phyloP scores from a whole-genome alignment of 2,329 filamentous ascomycete genomes.

The Dryadomyces quercivorus region DNA sequence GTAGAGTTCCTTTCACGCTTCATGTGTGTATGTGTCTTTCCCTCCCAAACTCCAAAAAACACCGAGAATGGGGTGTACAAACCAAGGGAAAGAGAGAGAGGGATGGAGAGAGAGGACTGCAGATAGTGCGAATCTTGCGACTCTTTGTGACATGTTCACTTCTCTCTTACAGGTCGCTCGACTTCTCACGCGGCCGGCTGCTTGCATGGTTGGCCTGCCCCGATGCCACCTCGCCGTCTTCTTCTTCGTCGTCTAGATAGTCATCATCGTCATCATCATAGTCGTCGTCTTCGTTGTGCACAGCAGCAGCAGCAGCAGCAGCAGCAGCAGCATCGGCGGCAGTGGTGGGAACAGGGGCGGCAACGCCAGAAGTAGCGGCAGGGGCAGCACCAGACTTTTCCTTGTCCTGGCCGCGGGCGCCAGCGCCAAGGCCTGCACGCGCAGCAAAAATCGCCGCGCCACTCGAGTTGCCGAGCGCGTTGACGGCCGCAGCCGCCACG shows the following conservation, averaged over 20 bases:
- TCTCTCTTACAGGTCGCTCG: neutral
- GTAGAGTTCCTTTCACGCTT: neutral
- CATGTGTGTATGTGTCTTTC: neutral
- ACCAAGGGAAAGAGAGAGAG: neutral
- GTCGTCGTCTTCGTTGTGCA: neutral
- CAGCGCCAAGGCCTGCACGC: constrained; percentile 1
- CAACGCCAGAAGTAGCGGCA: neutral
- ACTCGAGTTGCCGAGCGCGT: constrained; percentile 15
- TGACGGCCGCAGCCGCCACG: neutral
- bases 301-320: neutral
- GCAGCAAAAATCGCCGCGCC: neutral
- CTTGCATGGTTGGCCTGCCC: neutral
- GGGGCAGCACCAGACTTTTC: neutral
- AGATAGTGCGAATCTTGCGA: too few relatives aligned
- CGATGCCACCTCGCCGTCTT: neutral
- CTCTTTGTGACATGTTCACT: neutral
- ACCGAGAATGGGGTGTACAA: neutral
- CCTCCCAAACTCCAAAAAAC: neutral
- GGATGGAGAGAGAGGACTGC: neutral
- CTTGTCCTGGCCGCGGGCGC: constrained; percentile 6
- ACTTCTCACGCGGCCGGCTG: neutral
- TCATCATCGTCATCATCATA: constrained; percentile 3
- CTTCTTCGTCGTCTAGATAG: constrained; percentile 2
- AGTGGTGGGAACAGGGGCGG: neutral
- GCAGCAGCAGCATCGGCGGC: neutral